A percentile compares a stretch with the other conserved stretches of the same genome.
phyloP scores from a whole-genome alignment of 1,284 basidiomycete genomes.

The Anthracocystis walkeri region DNA sequence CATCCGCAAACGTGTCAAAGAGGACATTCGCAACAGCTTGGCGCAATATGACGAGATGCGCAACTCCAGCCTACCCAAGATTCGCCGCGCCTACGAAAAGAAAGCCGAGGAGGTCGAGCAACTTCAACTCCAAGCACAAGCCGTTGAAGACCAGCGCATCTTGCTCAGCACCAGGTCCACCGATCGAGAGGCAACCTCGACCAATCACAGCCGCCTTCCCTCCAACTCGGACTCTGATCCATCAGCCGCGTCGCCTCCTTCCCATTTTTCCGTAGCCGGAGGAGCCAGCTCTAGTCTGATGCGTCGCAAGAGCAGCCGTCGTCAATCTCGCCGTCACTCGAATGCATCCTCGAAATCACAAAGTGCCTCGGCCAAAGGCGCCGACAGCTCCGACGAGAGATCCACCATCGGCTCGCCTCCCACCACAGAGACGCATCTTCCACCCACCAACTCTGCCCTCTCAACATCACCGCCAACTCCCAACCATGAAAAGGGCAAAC shows the following conservation, averaged over 20 bases:
- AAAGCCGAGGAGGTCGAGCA: constrained; percentile 64
- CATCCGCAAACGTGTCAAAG: constrained; percentile 64
- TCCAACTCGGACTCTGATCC: constrained; percentile 27
- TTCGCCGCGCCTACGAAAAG: constrained; percentile 60
- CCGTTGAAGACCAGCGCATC: constrained; percentile 64
- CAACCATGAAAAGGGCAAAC: constrained; percentile 25
- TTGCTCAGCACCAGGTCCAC: constrained; percentile 48
- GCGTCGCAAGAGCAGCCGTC: constrained; percentile 40
- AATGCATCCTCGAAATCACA: constrained; percentile 30
- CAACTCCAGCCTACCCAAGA: constrained; percentile 52
- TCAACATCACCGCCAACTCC: constrained; percentile 35
- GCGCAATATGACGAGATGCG: constrained; percentile 65
- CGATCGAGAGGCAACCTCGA: constrained; percentile 18
- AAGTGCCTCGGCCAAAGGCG: constrained; percentile 15
- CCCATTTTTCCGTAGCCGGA: constrained; percentile 11
- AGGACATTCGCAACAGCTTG: constrained; percentile 56
- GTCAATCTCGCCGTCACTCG: constrained; percentile 34
- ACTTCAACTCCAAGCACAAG: constrained; percentile 61
- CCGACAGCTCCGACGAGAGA: constrained; percentile 33
- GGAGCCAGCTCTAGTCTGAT: constrained; percentile 10
- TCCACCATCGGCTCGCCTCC: constrained; percentile 38
- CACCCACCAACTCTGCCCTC: constrained; percentile 6
- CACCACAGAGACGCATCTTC: constrained; percentile 14
- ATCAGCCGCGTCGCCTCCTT: constrained; percentile 16
- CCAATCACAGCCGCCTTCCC: constrained; percentile 11